Base-by-base conservation (phyloP, 768 basidiomycete genomes). In the Hebeloma cylindrosporum region DNA sequence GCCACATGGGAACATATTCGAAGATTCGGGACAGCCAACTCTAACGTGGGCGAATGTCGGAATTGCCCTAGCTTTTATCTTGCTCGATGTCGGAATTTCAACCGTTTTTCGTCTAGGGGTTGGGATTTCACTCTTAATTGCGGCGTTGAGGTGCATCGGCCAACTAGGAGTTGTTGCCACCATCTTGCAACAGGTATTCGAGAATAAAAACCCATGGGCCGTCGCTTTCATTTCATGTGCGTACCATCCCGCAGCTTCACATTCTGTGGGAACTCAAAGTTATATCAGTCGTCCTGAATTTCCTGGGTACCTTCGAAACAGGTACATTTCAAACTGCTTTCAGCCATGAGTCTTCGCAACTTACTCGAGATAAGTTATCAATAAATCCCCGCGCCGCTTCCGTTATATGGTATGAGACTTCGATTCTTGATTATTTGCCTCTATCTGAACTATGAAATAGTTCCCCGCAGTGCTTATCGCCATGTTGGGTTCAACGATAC, bases 161-260 rank as follows among this genome's bases (percentile, higher is more conserved):
- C 92, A 94, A 66, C 77, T 94, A 16, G 78, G 80, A 11, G 63
- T 90, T 10, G 84, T 93, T 48, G 86, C 82, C 0, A 65, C 80
- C 17, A 57, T 92, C 6, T 62, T 93, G 16, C 79, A 86, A 48
- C 73, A 73, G 22, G 84, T 93, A 3, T 93, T 93, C 57, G 80
- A 83, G 49, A 78, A 85, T 2, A 71, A 88, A 29, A 83, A 83
- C 52, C 75, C 83, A 1, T 88, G 81, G 81, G 80, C 75, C 7
- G 88, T 93, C 0, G 79, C 75, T 2, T 80, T 77, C 1, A 88
- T 93, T 43, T 80, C 79, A 7, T 71, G 87, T 88, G 60, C 60
- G 86, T 75, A 18, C 18, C 9, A 16, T 16, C 22, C 3, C 33
- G 11, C 23, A 25, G 11, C 43, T 11, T 31, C 30, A n/a, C n/a